Evolutionary conservation across 768 basidiomycete genomes (phyloP).

Genomic region (Rubroboletus pulcherrimus): DNA sequence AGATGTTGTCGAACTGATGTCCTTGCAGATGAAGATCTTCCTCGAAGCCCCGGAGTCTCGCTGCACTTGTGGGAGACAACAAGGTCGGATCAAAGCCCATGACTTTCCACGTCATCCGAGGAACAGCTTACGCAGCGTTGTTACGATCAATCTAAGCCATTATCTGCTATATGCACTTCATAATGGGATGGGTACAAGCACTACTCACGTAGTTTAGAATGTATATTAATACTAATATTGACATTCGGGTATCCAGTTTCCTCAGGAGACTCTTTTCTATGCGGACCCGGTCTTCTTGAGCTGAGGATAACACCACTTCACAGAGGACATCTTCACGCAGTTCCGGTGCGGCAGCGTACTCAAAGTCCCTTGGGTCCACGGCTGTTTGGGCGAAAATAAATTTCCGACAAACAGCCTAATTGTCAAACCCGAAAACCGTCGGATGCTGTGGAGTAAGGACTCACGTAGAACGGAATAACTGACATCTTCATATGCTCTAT

Average conservation of each 20-base stretch:
- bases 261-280: slow-evolving; percentile 42
- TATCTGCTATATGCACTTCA: background rate
- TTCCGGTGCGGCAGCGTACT: background rate
- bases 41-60: slow-evolving; percentile 69
- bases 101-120: background rate
- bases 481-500: slow-evolving; percentile 3
- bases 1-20: slow-evolving; percentile 59
- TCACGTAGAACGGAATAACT: slow-evolving; percentile 19
- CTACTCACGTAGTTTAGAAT: slow-evolving; percentile 34
- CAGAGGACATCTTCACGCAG: background rate
- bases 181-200: background rate
- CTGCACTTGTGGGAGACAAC: slow-evolving; percentile 46
- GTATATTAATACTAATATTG: slow-evolving; percentile 34
- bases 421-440: background rate
- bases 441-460: background rate
- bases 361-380: slow-evolving; percentile 5
- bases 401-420: background rate
- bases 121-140: slow-evolving; percentile 52
- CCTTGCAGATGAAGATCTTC: slow-evolving; percentile 60
- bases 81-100: background rate
- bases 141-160: slow-evolving; percentile 60
- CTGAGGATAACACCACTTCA: background rate
- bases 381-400: background rate
- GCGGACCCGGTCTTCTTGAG: slow-evolving; percentile 26
- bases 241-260: slow-evolving; percentile 34